Percentiles rank a stretch among this genome's conserved stretches.
phyloP scores from a whole-genome alignment of 306 rosid species.

The Begonia loranthoides region DNA sequence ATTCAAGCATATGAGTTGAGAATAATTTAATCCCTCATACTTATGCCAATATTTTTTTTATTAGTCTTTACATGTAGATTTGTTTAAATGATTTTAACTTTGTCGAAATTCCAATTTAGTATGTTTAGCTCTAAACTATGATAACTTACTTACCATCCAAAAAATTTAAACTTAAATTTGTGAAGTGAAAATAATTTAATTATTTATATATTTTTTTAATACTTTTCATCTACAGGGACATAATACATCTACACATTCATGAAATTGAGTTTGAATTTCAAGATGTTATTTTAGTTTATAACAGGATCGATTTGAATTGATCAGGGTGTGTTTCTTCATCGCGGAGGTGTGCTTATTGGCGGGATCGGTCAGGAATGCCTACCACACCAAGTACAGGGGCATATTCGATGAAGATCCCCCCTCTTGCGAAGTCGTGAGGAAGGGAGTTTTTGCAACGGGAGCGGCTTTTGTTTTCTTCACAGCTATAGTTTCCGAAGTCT shows the following conservation, averaged over 20 bases:
- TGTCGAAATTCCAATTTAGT: no score
- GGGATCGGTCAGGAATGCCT: slow-evolving; percentile 83
- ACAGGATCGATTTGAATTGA: background rate
- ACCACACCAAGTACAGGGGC: slow-evolving; percentile 77
- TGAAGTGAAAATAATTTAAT: no score
- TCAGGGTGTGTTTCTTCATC: slow-evolving; percentile 81
- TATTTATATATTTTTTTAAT: no score
- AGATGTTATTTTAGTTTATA: no score
- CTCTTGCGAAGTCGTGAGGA: slow-evolving; percentile 64
- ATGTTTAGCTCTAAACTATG: no score
- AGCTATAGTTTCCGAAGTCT: slow-evolving; percentile 53
- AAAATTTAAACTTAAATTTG: no score
- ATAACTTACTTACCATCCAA: no score
- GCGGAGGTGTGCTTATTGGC: slow-evolving; percentile 88
- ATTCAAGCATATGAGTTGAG: background rate
- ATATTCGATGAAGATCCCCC: slow-evolving; percentile 19
- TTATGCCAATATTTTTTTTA: no score
- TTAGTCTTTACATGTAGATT: background rate
- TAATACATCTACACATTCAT: no score
- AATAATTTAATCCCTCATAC: background rate
- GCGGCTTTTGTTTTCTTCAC: slow-evolving; percentile 74
- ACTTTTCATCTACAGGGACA: no score
- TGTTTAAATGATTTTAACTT: background rate
- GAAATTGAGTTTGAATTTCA: no score
- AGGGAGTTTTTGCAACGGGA: slow-evolving; percentile 85